phyloP scores from a whole-genome alignment of 2,329 filamentous ascomycete species.

The Simplicillium aogashimaense region DNA sequence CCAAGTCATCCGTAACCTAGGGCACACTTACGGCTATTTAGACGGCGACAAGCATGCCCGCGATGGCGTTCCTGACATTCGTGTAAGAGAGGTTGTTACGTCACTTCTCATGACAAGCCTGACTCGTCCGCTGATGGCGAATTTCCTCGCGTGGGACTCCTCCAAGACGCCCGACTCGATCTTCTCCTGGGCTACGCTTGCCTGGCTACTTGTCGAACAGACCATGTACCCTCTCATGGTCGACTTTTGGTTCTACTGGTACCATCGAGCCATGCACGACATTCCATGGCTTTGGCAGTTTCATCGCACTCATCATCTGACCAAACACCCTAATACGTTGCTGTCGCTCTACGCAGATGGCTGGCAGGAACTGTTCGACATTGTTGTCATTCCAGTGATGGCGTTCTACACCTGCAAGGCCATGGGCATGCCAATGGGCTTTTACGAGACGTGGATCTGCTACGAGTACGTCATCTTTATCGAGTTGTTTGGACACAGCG shows the following conservation, averaged over 20 bases:
- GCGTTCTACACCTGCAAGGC: slow-evolving; percentile 22
- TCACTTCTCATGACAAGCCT: slow-evolving; percentile 22
- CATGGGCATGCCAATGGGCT: slow-evolving; percentile 28
- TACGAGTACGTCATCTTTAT: slow-evolving; percentile 29
- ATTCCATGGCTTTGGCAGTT: slow-evolving; percentile 27
- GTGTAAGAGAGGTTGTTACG: slow-evolving; percentile 19
- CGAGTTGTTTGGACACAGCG: slow-evolving; percentile 26
- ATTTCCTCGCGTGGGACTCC: slow-evolving; percentile 18
- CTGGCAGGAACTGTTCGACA: slow-evolving; percentile 31
- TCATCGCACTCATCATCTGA: slow-evolving; percentile 33
- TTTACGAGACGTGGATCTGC: slow-evolving; percentile 36
- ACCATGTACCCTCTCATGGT: slow-evolving; percentile 29
- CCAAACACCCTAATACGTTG: slow-evolving; percentile 32
- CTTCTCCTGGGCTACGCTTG: slow-evolving; percentile 12
- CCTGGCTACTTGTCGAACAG: slow-evolving; percentile 25
- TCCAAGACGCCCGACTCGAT: slow-evolving; percentile 7
- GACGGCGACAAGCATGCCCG: slow-evolving; percentile 32
- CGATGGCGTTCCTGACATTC: slow-evolving; percentile 29
- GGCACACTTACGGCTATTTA: slow-evolving; percentile 27
- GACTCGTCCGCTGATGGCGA: slow-evolving; percentile 21
- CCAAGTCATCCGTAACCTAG: slow-evolving; percentile 24
- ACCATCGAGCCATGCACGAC: slow-evolving; percentile 31
- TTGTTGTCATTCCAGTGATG: slow-evolving; percentile 26
- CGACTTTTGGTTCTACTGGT: slow-evolving; percentile 35
- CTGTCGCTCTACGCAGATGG: slow-evolving; percentile 28